Evolutionary conservation across 2,329 filamentous ascomycete species (phyloP).

Genomic region (Pseudogymnoascus sp.): DNA sequence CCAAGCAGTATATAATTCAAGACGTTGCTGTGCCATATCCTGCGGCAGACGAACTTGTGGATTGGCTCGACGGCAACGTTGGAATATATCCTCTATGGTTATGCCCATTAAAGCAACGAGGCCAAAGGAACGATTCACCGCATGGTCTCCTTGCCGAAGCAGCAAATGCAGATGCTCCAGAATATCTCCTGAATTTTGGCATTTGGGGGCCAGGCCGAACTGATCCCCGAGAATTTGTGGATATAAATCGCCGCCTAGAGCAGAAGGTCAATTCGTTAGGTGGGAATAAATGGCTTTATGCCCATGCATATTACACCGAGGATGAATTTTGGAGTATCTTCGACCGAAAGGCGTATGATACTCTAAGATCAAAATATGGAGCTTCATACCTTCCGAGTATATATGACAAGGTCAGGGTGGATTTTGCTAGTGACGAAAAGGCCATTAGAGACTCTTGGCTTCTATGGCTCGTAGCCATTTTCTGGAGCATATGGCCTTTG

Average conservation of each 20-base stretch:
- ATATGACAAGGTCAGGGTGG: slow-evolving; percentile 38
- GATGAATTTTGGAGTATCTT: slow-evolving; percentile 61
- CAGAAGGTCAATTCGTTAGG: slow-evolving; percentile 57
- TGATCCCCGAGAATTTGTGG: slow-evolving; percentile 46
- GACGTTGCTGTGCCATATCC: slow-evolving; percentile 51
- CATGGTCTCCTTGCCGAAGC: slow-evolving; percentile 5
- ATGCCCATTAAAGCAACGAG: slow-evolving; percentile 39
- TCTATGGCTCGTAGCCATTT: slow-evolving; percentile 21
- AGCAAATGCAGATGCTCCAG: background rate
- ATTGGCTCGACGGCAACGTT: slow-evolving; percentile 37
- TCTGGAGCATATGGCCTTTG: slow-evolving; percentile 26
- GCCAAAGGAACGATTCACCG: background rate
- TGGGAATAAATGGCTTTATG: slow-evolving; percentile 80
- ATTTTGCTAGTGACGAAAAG: slow-evolving; percentile 25
- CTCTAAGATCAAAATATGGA: slow-evolving; percentile 51
- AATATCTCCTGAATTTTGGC: slow-evolving; percentile 50
- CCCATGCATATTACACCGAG: slow-evolving; percentile 71
- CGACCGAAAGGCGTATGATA: slow-evolving; percentile 49
- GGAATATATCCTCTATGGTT: slow-evolving; percentile 51
- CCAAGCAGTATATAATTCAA: slow-evolving; percentile 51
- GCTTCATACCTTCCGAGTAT: slow-evolving; percentile 48
- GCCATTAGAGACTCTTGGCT: slow-evolving; percentile 26
- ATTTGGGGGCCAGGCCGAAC: slow-evolving; percentile 71
- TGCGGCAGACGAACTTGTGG: slow-evolving; percentile 41
- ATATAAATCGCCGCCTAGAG: slow-evolving; percentile 64